These are phyloP conservation scores for Podila clonocystis DNA, from an alignment of 192 early-diverging fungal species.

Conservation along the genomic window DNA sequence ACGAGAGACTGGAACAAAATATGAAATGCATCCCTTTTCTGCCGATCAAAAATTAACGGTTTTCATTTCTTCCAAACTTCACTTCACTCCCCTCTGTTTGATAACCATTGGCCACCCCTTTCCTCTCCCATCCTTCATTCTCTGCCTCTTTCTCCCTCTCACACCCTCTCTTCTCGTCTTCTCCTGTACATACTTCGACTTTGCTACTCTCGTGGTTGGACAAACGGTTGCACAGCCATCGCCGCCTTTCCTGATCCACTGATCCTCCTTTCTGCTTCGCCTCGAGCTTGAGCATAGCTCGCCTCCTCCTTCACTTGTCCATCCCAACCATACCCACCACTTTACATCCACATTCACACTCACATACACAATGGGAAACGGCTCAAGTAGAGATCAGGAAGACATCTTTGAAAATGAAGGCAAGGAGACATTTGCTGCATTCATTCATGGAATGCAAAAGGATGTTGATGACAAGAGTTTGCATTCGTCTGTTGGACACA, in stretches of 20 bases:
- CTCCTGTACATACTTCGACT: not conserved
- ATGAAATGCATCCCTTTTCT: no score
- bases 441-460: not conserved
- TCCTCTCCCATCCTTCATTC: not conserved
- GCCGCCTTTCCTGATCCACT: no score
- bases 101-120: not conserved
- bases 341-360: not conserved
- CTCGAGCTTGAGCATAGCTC: not conserved
- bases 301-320: not conserved
- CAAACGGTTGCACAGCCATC: no score
- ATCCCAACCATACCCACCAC: slow-evolving; percentile 2
- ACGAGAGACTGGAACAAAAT: no score
- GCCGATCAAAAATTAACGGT: no score
- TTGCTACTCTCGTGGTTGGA: no score
- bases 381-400: slow-evolving; percentile 42
- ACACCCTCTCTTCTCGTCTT: not conserved
- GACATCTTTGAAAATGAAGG: slow-evolving; percentile 52
- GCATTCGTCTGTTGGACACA: not conserved
- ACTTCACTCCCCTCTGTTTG: slow-evolving; percentile 4
- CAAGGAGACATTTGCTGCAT: slow-evolving; percentile 2
- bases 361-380: slow-evolving; percentile 29
- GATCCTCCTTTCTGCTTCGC: no score
- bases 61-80: not conserved
- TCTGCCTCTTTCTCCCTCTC: slow-evolving; percentile 6
- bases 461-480: not conserved